Conservation (phyloP, 1,139 yeast genomes). For the Sugiyamaella sp. region DNA sequence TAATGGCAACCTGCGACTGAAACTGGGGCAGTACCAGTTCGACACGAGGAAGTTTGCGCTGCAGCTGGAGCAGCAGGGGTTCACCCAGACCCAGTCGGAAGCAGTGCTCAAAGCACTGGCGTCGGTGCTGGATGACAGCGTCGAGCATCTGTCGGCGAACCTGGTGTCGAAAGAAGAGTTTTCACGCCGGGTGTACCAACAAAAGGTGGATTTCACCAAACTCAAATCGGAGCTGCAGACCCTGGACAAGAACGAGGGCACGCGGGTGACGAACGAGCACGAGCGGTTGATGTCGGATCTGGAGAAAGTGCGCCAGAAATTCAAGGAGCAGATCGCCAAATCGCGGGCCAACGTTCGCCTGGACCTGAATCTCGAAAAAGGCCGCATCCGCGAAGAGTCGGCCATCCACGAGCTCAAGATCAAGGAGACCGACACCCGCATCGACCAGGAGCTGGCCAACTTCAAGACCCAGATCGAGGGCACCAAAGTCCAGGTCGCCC, state of each 20-base stretch:
- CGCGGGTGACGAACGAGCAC: conserved; percentile 80
- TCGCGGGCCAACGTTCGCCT: conserved; percentile 88
- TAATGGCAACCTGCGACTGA: conserved; percentile 19
- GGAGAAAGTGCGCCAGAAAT: conserved; percentile 79
- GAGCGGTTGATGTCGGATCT: conserved; percentile 83
- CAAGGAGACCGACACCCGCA: conserved; percentile 91
- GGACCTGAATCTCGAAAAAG: conserved; percentile 91
- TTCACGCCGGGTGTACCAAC: conserved; percentile 87
- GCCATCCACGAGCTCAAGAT: conserved; percentile 91
- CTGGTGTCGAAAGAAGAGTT: conserved; percentile 81
- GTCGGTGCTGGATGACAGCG: conserved; percentile 80
- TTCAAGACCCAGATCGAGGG: conserved; percentile 94
- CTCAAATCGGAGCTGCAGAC: conserved; percentile 88
- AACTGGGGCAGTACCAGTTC: conserved; percentile 49
- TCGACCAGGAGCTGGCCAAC: conserved; percentile 92
- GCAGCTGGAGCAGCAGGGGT: conserved; percentile 70
- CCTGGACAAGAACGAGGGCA: conserved; percentile 84
- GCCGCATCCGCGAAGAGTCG: conserved; percentile 90
- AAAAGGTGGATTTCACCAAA: conserved; percentile 94
- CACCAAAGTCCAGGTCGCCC: conserved; percentile 94
- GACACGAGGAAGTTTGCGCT: conserved; percentile 79
- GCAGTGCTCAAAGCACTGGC: conserved; percentile 77
- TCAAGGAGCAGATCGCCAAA: conserved; percentile 90
- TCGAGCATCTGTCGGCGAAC: conserved; percentile 70
- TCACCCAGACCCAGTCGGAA: conserved; percentile 75